phyloP scores from a whole-genome alignment of 179 eudicot species.

The Nepenthes alata region DNA sequence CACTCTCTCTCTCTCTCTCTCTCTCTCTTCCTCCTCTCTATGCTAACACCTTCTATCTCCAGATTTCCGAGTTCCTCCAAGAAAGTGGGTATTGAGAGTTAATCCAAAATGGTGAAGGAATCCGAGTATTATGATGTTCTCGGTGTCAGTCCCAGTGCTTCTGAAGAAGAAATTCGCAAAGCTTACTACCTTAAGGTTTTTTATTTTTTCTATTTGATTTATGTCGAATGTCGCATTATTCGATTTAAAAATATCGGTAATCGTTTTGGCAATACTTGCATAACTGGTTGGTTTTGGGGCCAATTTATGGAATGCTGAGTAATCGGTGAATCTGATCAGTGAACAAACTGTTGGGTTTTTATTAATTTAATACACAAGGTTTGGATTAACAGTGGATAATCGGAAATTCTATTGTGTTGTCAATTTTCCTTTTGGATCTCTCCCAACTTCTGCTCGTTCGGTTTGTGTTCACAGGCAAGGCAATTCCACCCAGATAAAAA shows the following conservation, averaged over 20 bases:
- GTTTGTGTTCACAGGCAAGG: slow-evolving; percentile 40
- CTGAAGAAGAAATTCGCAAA: slow-evolving; percentile 74
- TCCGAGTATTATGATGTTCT: slow-evolving; percentile 76
- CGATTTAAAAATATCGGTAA: not conserved
- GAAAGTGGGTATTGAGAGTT: not conserved
- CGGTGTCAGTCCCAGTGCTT: slow-evolving; percentile 51
- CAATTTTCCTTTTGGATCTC: not conserved
- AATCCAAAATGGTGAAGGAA: slow-evolving; percentile 53
- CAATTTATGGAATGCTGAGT: too few relatives aligned
- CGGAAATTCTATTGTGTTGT: not conserved
- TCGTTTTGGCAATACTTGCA: too few relatives aligned
- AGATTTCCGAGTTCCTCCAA: slow-evolving; percentile 5
- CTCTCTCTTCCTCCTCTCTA: not conserved
- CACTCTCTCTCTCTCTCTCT: slow-evolving; percentile 2
- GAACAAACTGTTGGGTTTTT: too few relatives aligned
- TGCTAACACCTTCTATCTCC: slow-evolving; percentile 5
- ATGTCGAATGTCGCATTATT: not conserved
- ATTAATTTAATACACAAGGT: too few relatives aligned
- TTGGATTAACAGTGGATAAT: too few relatives aligned
- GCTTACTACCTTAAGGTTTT: slow-evolving; percentile 83
- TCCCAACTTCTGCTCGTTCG: not conserved
- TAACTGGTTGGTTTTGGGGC: too few relatives aligned
- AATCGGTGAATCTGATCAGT: too few relatives aligned
- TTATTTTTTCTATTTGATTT: not conserved
- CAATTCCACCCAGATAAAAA: slow-evolving; percentile 92